Conservation (phyloP, 148 eudicot species). For the Rhododendron simsii region DNA sequence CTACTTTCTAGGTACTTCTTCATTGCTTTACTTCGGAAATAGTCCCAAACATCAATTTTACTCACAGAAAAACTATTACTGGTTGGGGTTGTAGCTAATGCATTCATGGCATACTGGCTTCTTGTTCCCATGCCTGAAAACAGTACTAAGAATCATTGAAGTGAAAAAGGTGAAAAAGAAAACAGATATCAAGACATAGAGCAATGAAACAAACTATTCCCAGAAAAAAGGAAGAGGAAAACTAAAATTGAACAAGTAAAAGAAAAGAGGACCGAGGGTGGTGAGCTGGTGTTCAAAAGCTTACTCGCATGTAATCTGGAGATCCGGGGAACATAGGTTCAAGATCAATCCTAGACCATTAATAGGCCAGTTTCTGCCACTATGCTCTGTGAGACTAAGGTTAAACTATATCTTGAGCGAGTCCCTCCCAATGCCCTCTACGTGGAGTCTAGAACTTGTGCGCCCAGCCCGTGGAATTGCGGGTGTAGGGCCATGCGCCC, state of each 20-base stretch:
- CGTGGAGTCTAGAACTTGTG: not conserved
- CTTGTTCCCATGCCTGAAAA: conserved; percentile 56
- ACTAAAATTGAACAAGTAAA: not conserved
- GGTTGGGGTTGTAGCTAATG: conserved; percentile 18
- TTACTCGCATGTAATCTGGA: too few species aligned
- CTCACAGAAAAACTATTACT: conserved; percentile 10
- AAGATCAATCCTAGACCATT: too few species aligned
- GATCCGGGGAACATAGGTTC: too few species aligned
- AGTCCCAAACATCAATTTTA: conserved; percentile 13
- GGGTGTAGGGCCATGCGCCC: not conserved
- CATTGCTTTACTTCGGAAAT: not conserved
- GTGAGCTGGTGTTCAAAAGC: too few species aligned
- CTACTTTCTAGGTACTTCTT: not conserved
- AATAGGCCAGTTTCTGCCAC: too few species aligned
- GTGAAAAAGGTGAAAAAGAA: not conserved
- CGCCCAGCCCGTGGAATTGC: too few species aligned
- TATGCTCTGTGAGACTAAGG: too few species aligned
- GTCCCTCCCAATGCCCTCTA: not conserved
- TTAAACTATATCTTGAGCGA: too few species aligned
- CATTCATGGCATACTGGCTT: conserved; percentile 28
- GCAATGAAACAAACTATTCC: not conserved
- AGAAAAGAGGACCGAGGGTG: too few species aligned
- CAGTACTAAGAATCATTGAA: not conserved
- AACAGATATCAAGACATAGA: not conserved
- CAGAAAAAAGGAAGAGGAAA: not conserved